Percentiles rank a stretch among this genome's conserved stretches.
Evolutionary conservation across 805 yeast species (phyloP).

Genomic region (Lipomyces chichibuensis): DNA sequence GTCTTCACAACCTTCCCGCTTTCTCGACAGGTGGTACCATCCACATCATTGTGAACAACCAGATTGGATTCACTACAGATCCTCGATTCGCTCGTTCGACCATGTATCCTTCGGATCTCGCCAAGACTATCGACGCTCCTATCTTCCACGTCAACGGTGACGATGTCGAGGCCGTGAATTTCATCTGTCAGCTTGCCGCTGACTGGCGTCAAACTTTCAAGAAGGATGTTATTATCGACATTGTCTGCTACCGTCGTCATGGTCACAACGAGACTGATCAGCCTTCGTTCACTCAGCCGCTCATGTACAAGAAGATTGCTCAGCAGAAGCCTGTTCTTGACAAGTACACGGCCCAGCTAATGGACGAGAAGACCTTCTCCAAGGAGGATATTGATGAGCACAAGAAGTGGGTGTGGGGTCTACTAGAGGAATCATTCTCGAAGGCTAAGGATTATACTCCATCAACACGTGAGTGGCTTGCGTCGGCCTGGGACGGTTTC

Average conservation of each 20-base stretch:
- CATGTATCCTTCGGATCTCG: constrained; percentile 96
- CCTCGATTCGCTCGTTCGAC: constrained; percentile 98
- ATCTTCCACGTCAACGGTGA: constrained; percentile 99
- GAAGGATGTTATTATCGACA: constrained; percentile 93
- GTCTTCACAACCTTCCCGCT: constrained; percentile 88
- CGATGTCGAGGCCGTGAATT: constrained; percentile 91
- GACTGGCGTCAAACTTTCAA: constrained; percentile 98
- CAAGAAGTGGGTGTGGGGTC: constrained; percentile 96
- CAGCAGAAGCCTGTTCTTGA: constrained; percentile 88
- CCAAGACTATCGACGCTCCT: constrained; percentile 95
- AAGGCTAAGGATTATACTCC: constrained; percentile 90
- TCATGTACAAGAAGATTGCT: constrained; percentile 91
- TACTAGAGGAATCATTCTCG: constrained; percentile 84
- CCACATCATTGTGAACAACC: constrained; percentile 95
- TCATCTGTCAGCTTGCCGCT: constrained; percentile 93
- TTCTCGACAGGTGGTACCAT: constrained; percentile 98
- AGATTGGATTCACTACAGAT: constrained; percentile 99
- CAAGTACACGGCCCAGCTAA: constrained; percentile 75
- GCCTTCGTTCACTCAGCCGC: constrained; percentile 97
- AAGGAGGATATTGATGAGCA: constrained; percentile 90
- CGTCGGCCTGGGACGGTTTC: constrained; percentile 98
- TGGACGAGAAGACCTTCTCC: constrained; percentile 87
- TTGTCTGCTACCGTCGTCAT: constrained; percentile 97
- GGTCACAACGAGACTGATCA: constrained; percentile 99
- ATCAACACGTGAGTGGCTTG: constrained; percentile 94